Conservation (phyloP, 495 filamentous ascomycete species). For the Umbilicaria muhlenbergii region DNA sequence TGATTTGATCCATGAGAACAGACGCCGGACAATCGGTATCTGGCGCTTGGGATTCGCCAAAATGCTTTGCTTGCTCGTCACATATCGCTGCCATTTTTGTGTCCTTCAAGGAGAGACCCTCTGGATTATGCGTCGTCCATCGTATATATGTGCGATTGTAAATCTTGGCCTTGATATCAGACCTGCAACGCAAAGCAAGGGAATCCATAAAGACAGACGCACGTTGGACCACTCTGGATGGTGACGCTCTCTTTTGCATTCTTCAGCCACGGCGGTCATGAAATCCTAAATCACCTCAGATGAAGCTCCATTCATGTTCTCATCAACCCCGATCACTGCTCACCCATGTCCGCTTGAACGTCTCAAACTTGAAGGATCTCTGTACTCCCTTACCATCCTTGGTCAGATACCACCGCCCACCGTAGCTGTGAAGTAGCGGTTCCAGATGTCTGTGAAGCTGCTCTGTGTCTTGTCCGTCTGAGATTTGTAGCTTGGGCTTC, state of each 20-base stretch:
- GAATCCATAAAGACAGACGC: conserved; percentile 7
- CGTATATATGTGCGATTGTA: conserved; percentile 46
- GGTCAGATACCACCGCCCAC: conserved; percentile 35
- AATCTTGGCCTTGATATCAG: conserved; percentile 22
- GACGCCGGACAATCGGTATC: too few species aligned
- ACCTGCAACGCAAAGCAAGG: not conserved
- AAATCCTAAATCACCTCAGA: conserved; percentile 28
- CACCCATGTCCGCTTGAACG: conserved; percentile 47
- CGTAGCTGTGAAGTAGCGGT: conserved; percentile 7
- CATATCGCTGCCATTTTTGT: conserved; percentile 39
- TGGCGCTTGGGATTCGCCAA: conserved; percentile 24
- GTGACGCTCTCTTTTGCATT: conserved; percentile 40
- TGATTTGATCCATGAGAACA: too few species aligned
- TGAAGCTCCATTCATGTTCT: not conserved
- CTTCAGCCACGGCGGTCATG: conserved; percentile 40
- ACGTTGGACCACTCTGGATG: conserved; percentile 54
- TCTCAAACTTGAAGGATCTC: conserved; percentile 44
- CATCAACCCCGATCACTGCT: conserved; percentile 9
- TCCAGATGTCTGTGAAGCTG: not conserved
- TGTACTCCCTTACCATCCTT: conserved; percentile 36
- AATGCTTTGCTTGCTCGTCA: conserved; percentile 33
- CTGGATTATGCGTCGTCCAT: conserved; percentile 48
- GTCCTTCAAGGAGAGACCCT: conserved; percentile 40
- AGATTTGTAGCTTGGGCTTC: too few species aligned
- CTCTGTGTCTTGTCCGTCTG: not conserved